phyloP scores from a whole-genome alignment of 768 basidiomycete species.

The Leccinum pellstonianum region DNA sequence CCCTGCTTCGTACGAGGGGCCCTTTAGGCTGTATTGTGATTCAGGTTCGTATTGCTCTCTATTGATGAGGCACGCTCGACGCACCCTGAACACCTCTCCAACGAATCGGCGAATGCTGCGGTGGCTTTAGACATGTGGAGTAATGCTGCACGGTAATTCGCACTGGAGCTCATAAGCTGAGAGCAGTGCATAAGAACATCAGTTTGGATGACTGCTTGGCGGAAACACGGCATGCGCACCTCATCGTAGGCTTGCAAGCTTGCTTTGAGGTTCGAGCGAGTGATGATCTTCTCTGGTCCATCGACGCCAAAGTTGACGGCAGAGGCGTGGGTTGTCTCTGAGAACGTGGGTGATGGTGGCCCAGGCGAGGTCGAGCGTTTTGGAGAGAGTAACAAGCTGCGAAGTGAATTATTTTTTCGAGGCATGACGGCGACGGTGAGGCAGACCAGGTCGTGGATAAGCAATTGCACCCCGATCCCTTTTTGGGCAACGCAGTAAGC shows the following conservation, averaged over 20 bases:
- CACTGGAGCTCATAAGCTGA: slow-evolving; percentile 74
- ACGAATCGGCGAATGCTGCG: slow-evolving; percentile 80
- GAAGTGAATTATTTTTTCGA: slow-evolving; percentile 56
- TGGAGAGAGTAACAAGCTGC: slow-evolving; percentile 49
- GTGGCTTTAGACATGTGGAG: slow-evolving; percentile 80
- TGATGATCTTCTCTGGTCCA: slow-evolving; percentile 81
- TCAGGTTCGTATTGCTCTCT: not conserved
- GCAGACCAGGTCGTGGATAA: slow-evolving; percentile 17
- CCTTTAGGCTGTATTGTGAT: slow-evolving; percentile 56
- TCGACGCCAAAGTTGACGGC: slow-evolving; percentile 72
- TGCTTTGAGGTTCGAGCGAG: slow-evolving; percentile 70
- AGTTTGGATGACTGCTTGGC: not conserved
- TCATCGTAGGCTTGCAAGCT: slow-evolving; percentile 81
- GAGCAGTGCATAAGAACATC: slow-evolving; percentile 21
- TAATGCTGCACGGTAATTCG: slow-evolving; percentile 79
- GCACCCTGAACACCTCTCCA: slow-evolving; percentile 82
- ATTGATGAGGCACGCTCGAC: slow-evolving; percentile 24
- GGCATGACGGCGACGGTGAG: slow-evolving; percentile 37
- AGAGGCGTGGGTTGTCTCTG: slow-evolving; percentile 76
- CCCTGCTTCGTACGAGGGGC: slow-evolving; percentile 76
- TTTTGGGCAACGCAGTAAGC: slow-evolving; percentile 15
- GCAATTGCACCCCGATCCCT: slow-evolving; percentile 10
- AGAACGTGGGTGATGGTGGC: slow-evolving; percentile 83
- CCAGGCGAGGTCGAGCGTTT: slow-evolving; percentile 47
- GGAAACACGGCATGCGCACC: slow-evolving; percentile 42